These are phyloP conservation scores for Avena atlantica DNA, from an alignment of 176 grass and related monocot species.

Conservation along the genomic window DNA sequence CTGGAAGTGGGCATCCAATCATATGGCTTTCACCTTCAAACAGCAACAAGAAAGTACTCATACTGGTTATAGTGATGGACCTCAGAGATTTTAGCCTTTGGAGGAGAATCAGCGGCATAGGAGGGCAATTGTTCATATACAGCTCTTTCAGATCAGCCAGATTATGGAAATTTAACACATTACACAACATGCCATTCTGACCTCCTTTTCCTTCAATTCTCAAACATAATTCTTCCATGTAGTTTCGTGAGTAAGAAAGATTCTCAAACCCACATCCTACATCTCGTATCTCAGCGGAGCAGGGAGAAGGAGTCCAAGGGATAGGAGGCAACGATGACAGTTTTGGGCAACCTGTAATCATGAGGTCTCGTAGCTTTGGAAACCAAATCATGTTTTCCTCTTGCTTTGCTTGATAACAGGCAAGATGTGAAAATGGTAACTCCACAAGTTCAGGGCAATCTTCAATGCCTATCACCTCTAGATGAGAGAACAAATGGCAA, in stretches of 20 bases:
- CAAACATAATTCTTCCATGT: rapidly evolving
- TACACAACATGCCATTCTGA: rapidly evolving
- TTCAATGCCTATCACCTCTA: neutral
- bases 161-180: neutral
- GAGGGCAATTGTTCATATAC: rapidly evolving
- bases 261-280: rapidly evolving
- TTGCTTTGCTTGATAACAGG: neutral
- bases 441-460: neutral
- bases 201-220: rapidly evolving
- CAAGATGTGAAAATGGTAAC: neutral
- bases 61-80: rapidly evolving
- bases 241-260: rapidly evolving
- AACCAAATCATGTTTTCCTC: neutral
- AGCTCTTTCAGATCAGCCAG: neutral
- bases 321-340: neutral
- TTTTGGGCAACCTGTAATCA: neutral
- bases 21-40: neutral
- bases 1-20: neutral
- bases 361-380: neutral
- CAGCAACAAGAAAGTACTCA: neutral
- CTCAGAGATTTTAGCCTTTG: neutral
- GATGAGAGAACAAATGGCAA: neutral
- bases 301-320: neutral
- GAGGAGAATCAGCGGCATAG: neutral
- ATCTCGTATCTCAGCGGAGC: neutral